Base-by-base conservation (phyloP, 2,329 filamentous ascomycete species). In the Fusarium aywerte region DNA sequence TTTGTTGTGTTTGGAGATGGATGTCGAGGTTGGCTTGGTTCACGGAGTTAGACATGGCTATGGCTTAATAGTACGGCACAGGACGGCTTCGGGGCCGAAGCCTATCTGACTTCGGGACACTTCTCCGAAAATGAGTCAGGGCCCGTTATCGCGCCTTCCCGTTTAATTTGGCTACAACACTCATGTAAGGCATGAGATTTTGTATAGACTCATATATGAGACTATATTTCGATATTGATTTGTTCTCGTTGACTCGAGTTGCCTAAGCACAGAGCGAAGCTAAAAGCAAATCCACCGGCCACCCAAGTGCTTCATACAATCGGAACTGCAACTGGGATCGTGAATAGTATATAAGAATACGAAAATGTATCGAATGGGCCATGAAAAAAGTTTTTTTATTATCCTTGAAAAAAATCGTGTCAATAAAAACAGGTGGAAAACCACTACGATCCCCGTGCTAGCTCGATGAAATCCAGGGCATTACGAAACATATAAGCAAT, bases 71-170 rank as follows among this genome's bases (percentile, higher is more conserved):
- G 35, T 27, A 8, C 20, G 33, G 27, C 27, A 27, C 27, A 12
- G 11, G 6, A 44, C 57, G 57, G 57, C n/a, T 11, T 31, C n/a
- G 29, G 27, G 18, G 35, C 58, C 58, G 58, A 61, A 9, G 20
- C 33, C 27, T 40, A 15, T 35, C 29, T 21, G 20, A 53, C 20
- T n/a, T 62, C 59, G 59, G 59, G 10, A 18, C 16, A 20, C 20
- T 42, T 15, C 11, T 38, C 59, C 59, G 59, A 62, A 48, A 27
- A 16, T 62, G 58, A 62, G 35, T 62, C 59, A 62, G 23, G 31
- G 23, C 10, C 18, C 11, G 16, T 32, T 25, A 32, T 20, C 31
- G 39, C 58, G 59, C 58, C 49, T 18, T 62, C 31, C 4, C 5
- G 12, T 16, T 27, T 20, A 4, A 31, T 12, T 16, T 16, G 18